Conservation (phyloP, 208 protist species). For the Tetramitus jugosus region DNA sequence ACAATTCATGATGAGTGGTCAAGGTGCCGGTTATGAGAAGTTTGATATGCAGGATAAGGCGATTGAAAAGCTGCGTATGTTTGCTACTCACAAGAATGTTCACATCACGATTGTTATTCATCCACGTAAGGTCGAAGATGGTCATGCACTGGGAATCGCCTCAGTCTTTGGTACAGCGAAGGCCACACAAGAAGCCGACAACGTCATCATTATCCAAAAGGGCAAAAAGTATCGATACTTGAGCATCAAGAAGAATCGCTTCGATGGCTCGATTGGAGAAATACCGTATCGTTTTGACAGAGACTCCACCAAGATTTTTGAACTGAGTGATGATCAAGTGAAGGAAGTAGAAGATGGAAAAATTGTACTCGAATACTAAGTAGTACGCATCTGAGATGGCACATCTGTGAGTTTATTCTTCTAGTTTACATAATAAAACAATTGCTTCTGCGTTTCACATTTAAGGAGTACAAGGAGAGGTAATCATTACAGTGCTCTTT, state of each 20-base stretch:
- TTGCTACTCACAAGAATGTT: constrained; percentile 54
- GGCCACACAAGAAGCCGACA: constrained; percentile 55
- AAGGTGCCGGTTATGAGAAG: constrained; percentile 28
- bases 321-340: constrained; percentile 19
- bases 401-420: too few relatives aligned
- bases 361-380: too few relatives aligned
- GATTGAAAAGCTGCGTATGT: constrained; percentile 46
- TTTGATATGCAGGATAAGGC: constrained; percentile 50
- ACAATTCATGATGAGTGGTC: constrained; percentile 48
- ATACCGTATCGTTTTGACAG: constrained; percentile 43
- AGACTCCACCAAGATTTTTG: constrained; percentile 16
- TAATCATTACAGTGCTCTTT: too few relatives aligned
- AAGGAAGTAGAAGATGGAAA: background rate
- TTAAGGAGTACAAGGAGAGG: too few relatives aligned
- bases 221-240: constrained; percentile 33
- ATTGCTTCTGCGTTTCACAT: too few relatives aligned
- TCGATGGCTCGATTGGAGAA: constrained; percentile 42
- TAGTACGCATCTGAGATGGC: too few relatives aligned
- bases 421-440: too few relatives aligned
- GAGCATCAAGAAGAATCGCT: constrained; percentile 52
- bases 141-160: constrained; percentile 23
- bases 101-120: constrained; percentile 58
- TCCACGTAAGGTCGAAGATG: constrained; percentile 46
- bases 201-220: constrained; percentile 54
- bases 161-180: constrained; percentile 58